Evolutionary conservation across 371 early-diverging fungal genomes (phyloP).

Genomic region (Mucor plumbeus): DNA sequence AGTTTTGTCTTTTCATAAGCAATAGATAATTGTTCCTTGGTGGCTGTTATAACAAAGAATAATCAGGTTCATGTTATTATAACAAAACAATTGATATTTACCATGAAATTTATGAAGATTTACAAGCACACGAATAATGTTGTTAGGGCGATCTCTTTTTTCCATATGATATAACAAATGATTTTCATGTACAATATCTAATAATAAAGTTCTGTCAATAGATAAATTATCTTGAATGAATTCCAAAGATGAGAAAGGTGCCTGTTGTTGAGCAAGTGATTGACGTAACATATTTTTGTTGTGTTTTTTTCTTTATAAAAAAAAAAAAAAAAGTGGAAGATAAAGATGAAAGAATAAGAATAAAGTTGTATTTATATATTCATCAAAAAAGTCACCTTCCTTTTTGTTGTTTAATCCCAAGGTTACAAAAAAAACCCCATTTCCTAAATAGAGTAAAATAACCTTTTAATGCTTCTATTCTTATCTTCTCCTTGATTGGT

Average conservation of each 20-base stretch:
- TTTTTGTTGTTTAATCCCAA: not conserved
- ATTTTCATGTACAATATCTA: constrained; percentile 27
- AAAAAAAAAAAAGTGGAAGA: constrained; percentile 1
- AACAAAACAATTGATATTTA: not conserved
- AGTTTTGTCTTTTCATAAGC: constrained; percentile 19
- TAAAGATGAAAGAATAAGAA: not conserved
- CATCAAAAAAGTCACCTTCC: not conserved
- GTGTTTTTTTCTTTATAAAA: no score
- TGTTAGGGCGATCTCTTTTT: constrained; percentile 42
- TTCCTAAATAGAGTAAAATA: not conserved
- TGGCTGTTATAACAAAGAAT: constrained; percentile 19
- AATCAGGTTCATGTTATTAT: not conserved
- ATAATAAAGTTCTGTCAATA: constrained; percentile 8
- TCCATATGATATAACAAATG: constrained; percentile 45
- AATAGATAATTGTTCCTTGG: constrained; percentile 19
- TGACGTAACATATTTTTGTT: constrained; percentile 17
- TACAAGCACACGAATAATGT: constrained; percentile 36
- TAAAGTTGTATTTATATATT: not conserved
- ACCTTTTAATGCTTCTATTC: not conserved
- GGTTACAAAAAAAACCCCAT: not conserved
- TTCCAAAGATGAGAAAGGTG: not conserved
- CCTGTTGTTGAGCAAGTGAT: constrained; percentile 13
- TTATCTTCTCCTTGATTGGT: not conserved
- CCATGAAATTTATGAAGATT: constrained; percentile 41
- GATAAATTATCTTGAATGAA: not conserved